These are phyloP conservation scores for Crithidia mellificae DNA, from an alignment of 208 protist species.

Conservation along the genomic window DNA sequence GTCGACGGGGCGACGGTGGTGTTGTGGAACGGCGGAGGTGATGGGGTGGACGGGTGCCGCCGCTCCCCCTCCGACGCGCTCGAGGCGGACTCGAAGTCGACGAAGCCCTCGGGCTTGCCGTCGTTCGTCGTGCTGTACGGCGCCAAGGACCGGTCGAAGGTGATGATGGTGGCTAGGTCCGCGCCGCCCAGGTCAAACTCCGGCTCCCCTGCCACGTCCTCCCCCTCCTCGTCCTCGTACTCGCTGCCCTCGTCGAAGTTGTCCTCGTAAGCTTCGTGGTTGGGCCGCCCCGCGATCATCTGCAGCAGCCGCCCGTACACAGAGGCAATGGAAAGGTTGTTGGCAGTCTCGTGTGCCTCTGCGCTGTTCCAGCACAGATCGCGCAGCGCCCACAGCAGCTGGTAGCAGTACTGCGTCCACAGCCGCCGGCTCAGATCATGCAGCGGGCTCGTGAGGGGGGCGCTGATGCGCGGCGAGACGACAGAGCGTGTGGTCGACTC, in stretches of 20 bases:
- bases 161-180: conserved; percentile 14
- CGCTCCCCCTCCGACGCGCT: not conserved
- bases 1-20: not conserved
- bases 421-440: conserved; percentile 31
- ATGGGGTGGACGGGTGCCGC: not conserved
- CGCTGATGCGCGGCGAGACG: conserved; percentile 1
- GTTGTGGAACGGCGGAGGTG: not conserved
- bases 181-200: conserved; percentile 4
- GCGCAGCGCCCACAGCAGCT: conserved; percentile 57
- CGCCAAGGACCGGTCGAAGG: conserved; percentile 20
- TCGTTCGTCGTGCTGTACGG: conserved; percentile 9
- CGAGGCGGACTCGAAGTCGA: conserved; percentile 39
- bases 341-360: conserved; percentile 55
- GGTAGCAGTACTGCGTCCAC: conserved; percentile 51
- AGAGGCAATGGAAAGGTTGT: conserved; percentile 58
- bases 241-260: conserved; percentile 14
- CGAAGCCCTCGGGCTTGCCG: conserved; percentile 25
- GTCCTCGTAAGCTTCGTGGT: conserved; percentile 26
- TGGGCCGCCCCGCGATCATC: conserved; percentile 27
- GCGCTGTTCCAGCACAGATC: conserved; percentile 52
- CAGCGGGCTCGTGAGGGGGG: conserved; percentile 2
- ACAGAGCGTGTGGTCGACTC: conserved; percentile 16
- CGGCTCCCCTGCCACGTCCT: not conserved
- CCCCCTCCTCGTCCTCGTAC: conserved; percentile 1
- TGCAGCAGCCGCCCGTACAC: conserved; percentile 58